A percentile compares a stretch with the other conserved stretches of the same genome.
Evolutionary conservation across 345 rosid genomes (phyloP).

Genomic region (Linum usitatissimum): DNA sequence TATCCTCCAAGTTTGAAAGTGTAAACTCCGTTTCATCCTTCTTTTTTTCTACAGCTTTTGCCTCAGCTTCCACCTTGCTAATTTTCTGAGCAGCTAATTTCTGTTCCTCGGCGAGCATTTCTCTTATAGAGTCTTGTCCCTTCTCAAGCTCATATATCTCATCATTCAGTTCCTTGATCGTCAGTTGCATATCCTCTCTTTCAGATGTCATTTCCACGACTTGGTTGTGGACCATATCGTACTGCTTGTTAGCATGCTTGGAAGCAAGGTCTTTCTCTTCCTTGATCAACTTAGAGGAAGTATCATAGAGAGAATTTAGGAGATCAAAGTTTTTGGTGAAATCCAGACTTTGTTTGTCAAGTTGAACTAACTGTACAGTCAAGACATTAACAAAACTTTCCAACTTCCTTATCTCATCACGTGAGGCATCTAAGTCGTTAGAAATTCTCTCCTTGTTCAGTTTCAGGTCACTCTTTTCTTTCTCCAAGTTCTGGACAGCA

Average conservation of each 20-base stretch:
- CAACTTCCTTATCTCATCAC: constrained; percentile 41
- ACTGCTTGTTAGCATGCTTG: constrained; percentile 37
- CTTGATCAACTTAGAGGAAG: constrained; percentile 41
- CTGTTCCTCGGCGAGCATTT: constrained; percentile 46
- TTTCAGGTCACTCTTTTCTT: constrained; percentile 43
- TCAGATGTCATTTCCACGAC: constrained; percentile 34
- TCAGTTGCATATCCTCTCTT: constrained; percentile 40
- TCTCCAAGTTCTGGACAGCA: constrained; percentile 43
- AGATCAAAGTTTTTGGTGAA: constrained; percentile 38
- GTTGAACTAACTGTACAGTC: constrained; percentile 39
- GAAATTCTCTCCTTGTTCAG: constrained; percentile 37
- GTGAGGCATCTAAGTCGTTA: constrained; percentile 34
- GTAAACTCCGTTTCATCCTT: constrained; percentile 46
- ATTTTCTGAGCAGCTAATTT: constrained; percentile 44
- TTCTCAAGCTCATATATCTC: constrained; percentile 49
- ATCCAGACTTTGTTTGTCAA: constrained; percentile 46
- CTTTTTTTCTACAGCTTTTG: constrained; percentile 40
- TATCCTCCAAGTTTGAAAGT: constrained; percentile 45
- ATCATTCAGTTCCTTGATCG: constrained; percentile 32
- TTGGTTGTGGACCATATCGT: constrained; percentile 43
- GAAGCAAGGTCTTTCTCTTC: constrained; percentile 40
- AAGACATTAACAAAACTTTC: constrained; percentile 38
- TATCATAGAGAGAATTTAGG: constrained; percentile 40
- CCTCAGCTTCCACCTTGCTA: constrained; percentile 52
- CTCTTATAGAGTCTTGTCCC: constrained; percentile 37